Evolutionary conservation across 75 land plant species (phyloP), one percentile per base, ranked within the genome.

Genomic region (Pinus albicaulis): DNA sequence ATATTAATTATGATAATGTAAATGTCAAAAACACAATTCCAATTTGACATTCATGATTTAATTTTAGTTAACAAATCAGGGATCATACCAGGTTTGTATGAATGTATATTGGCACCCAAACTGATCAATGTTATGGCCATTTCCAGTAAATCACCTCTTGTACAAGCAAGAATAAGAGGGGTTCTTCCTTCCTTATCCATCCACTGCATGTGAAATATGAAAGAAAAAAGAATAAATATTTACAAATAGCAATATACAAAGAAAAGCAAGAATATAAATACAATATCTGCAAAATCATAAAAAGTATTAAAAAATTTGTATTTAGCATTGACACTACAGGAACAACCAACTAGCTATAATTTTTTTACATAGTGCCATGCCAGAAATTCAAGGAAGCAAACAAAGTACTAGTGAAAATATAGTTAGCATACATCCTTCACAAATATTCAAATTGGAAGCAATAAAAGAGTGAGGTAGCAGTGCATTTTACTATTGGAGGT

Each of bases 121-220:
- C 92, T 90, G 8, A 96, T 80, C 60, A 96, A 75, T 60, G 90
- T 85, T 73, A 85, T 84, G 3, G 89, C 92, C 74, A 94, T 93
- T 75, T 83, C 80, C 31, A 82, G 72, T 56, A 84, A 83, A 57
- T 87, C 90, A 14, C 86, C 84, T 31, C 86, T 86, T 83, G 90
- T 77, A 81, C 98, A 96, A 12, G 99, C 95, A 38, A 87, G 79
- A 70, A 94, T 92, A 55, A 96, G 82, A 2, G 99, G 95, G 7
- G 99, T 96, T 76, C 90, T 95, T 44, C 95, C 99, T 73, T 96
- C 99, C 64, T 78, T 92, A 73, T 96, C 99, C 52, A 89, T 76
- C 91, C 93, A 94, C 99, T 96, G 91, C 77, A 88, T 48, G 59
- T 61, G 6, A 31, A 25, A 62, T 65, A 60, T 48, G 53, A 68